Percentiles rank a stretch among this genome's conserved stretches.
Evolutionary conservation across 164 flowering plant genomes (phyloP).

Genomic region (Platanus orientalis): DNA sequence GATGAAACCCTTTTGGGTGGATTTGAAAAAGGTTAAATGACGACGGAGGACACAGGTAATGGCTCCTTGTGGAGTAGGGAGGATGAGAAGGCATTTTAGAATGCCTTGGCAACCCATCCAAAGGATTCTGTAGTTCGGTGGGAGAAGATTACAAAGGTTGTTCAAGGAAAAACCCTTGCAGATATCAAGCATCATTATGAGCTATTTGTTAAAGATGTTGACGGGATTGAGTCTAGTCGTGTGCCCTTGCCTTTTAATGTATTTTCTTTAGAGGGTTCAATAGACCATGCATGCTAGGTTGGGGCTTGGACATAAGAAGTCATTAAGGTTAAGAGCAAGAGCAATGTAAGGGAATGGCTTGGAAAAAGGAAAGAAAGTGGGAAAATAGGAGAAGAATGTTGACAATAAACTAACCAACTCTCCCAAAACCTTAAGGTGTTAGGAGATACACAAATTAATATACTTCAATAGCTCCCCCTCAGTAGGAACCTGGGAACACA

Average conservation of each 20-base stretch:
- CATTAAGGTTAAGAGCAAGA: conserved; percentile 77
- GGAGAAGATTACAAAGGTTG: conserved; percentile 79
- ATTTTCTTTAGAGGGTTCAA: conserved; percentile 53
- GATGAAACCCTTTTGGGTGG: conserved; percentile 9
- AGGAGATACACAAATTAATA: no score
- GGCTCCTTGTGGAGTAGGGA: conserved; percentile 74
- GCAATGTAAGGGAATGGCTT: conserved; percentile 89
- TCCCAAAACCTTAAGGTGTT: no score
- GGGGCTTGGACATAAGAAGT: conserved; percentile 60
- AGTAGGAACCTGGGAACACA: no score
- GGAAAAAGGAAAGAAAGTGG: conserved; percentile 99
- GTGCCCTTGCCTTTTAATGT: conserved; percentile 70
- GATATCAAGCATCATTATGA: conserved; percentile 81
- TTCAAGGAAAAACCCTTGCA: conserved; percentile 67
- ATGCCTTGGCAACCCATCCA: conserved; percentile 61
- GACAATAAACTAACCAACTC: no score
- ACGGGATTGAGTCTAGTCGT: conserved; percentile 65
- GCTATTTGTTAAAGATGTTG: conserved; percentile 68
- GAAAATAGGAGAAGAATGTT: no score
- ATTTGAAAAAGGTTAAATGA: conserved; percentile 42
- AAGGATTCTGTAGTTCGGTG: conserved; percentile 68
- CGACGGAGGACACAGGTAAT: conserved; percentile 43
- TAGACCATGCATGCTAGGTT: conserved; percentile 47
- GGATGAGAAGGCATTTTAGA: conserved; percentile 84
- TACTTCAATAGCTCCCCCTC: no score